Evolutionary conservation across 2,329 filamentous ascomycete species (phyloP).

Genomic region (Fusarium kyushuense): DNA sequence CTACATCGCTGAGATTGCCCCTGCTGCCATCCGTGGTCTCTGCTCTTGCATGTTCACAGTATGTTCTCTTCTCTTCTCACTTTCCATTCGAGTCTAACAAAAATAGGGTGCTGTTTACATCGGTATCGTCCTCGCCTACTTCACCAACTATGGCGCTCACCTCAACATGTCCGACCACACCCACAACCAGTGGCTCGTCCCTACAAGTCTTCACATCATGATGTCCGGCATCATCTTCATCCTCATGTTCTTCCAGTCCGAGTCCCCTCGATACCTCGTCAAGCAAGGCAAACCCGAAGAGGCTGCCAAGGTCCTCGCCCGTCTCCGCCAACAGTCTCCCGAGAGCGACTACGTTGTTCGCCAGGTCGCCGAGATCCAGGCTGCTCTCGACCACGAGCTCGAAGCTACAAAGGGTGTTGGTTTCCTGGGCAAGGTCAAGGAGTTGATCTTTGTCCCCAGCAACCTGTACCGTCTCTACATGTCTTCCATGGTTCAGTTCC

Average conservation of each 20-base stretch:
- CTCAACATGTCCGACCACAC: conserved; percentile 62
- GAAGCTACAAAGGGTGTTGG: conserved; percentile 76
- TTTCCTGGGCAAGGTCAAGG: conserved; percentile 74
- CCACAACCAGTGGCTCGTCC: conserved; percentile 70
- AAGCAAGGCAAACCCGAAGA: conserved; percentile 71
- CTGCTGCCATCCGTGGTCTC: conserved; percentile 76
- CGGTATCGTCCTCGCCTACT: conserved; percentile 84
- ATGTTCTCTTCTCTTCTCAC: neutral
- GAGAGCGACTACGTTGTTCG: conserved; percentile 71
- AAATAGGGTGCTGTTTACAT: conserved; percentile 70
- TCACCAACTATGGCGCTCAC: conserved; percentile 73
- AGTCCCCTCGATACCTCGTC: conserved; percentile 78
- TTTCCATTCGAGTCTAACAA: neutral
- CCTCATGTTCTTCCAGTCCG: conserved; percentile 75
- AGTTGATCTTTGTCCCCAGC: conserved; percentile 74
- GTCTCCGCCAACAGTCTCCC: conserved; percentile 68
- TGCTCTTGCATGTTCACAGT: conserved; percentile 70
- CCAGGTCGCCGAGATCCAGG: conserved; percentile 74
- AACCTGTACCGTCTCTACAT: conserved; percentile 82
- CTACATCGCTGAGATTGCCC: conserved; percentile 79
- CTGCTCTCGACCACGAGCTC: conserved; percentile 75
- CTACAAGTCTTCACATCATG: conserved; percentile 81
- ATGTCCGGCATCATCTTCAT: conserved; percentile 79
- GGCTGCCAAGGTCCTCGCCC: conserved; percentile 67
- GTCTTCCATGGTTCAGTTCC: conserved; percentile 74